These are phyloP conservation scores for Orychophragmus violaceus DNA, from an alignment of 345 rosid genomes.

Conservation along the genomic window DNA sequence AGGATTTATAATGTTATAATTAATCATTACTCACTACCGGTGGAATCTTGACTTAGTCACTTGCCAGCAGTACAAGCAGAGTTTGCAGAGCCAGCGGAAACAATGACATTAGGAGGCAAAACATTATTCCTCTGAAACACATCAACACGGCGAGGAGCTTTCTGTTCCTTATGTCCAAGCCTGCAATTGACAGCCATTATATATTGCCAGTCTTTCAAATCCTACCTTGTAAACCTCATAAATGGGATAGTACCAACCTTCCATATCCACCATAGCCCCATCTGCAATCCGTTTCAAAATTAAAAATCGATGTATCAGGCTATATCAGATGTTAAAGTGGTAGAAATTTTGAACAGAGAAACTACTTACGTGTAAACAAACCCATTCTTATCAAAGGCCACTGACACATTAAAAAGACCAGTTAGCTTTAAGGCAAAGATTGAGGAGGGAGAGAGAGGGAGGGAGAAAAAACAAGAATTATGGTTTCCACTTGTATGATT, in stretches of 20 bases:
- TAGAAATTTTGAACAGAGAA: background rate
- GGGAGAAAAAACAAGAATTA: background rate
- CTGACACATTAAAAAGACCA: too few species aligned
- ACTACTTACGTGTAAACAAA: slow-evolving; percentile 87
- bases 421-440: background rate
- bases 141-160: slow-evolving; percentile 92
- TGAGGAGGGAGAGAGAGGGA: background rate
- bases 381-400: slow-evolving; percentile 87
- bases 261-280: slow-evolving; percentile 99
- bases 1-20: background rate
- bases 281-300: slow-evolving; percentile 40
- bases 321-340: background rate
- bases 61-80: slow-evolving; percentile 95
- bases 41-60: background rate
- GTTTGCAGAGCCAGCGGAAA: slow-evolving; percentile 81
- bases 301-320: background rate
- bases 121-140: slow-evolving; percentile 70
- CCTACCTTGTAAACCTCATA: background rate
- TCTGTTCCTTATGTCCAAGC: slow-evolving; percentile 98
- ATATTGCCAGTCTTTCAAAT: slow-evolving; percentile 7
- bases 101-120: slow-evolving; percentile 70
- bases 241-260: slow-evolving; percentile 50
- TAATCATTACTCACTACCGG: background rate
- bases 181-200: slow-evolving; percentile 36
- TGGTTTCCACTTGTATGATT: slow-evolving; percentile 79